phyloP scores from a whole-genome alignment of 2,329 filamentous ascomycete species.

The Cercospora beticola region DNA sequence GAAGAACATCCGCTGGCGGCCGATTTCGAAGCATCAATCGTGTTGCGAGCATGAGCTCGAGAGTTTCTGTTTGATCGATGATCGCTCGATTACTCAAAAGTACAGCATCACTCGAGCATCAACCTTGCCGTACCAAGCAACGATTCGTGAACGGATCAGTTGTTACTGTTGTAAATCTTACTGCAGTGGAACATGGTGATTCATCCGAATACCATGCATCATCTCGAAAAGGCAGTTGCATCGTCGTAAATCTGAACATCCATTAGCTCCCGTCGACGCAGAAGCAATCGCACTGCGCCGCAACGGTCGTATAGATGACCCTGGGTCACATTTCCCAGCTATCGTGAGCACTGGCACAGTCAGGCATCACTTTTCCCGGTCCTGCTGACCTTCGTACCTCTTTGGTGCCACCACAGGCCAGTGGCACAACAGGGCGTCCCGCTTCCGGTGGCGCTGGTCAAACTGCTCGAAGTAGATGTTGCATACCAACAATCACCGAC shows the following conservation, averaged over 20 bases:
- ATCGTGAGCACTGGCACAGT: background rate
- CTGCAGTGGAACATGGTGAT: background rate
- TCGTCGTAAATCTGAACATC: background rate
- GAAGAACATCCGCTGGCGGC: conserved; percentile 8
- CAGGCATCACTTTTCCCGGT: background rate
- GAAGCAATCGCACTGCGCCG: background rate
- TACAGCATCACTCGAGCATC: background rate
- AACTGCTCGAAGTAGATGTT: conserved; percentile 2
- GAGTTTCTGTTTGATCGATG: background rate
- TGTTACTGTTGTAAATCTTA: background rate
- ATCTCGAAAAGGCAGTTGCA: background rate
- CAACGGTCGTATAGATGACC: background rate
- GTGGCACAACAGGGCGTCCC: background rate
- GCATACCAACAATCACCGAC: conserved; percentile 5
- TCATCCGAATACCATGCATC: background rate
- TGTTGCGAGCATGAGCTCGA: background rate
- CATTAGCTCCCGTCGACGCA: background rate
- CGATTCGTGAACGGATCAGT: background rate
- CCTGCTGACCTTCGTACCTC: background rate
- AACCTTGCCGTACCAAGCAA: background rate
- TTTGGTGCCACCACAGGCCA: background rate
- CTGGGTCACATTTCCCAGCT: background rate
- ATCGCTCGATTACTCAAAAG: background rate
- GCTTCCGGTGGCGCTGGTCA: background rate
- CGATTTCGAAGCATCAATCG: conserved; percentile 1